A percentile compares a stretch with the other conserved stretches of the same genome.
phyloP scores from a whole-genome alignment of 1,284 basidiomycete genomes.

The Leccinum pachyderme region DNA sequence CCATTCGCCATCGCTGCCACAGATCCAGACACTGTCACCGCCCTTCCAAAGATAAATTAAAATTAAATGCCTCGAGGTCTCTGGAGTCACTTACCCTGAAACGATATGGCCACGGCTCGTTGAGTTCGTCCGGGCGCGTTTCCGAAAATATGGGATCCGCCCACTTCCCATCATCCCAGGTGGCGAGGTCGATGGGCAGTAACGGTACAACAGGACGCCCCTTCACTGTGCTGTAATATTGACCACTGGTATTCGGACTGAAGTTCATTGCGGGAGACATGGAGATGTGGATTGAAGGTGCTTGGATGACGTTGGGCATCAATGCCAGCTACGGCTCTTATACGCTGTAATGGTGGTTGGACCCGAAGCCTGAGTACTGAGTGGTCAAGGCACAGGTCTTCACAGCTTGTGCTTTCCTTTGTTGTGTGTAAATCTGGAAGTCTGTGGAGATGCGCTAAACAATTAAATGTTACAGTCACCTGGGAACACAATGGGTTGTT shows the following conservation, averaged over 20 bases:
- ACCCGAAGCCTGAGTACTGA: too few relatives aligned
- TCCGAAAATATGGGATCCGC: slow-evolving; percentile 20
- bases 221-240: neutral
- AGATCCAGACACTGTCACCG: slow-evolving; percentile 53
- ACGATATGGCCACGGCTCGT: slow-evolving; percentile 53
- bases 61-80: neutral
- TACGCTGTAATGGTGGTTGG: slow-evolving; percentile 8
- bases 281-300: neutral
- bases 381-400: slow-evolving; percentile 12
- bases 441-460: slow-evolving; percentile 9
- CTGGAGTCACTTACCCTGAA: slow-evolving; percentile 41
- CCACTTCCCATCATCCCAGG: slow-evolving; percentile 29
- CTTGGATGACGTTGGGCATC: neutral
- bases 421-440: slow-evolving; percentile 14
- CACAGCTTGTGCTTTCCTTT: slow-evolving; percentile 22
- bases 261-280: slow-evolving; percentile 5
- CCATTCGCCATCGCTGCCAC: slow-evolving; percentile 49
- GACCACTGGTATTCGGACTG: neutral
- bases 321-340: slow-evolving; percentile 16
- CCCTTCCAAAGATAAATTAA: slow-evolving; percentile 32
- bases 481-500: too few relatives aligned
- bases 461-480: too few relatives aligned
- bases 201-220: slow-evolving; percentile 10
- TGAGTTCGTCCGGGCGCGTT: slow-evolving; percentile 42
- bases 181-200: slow-evolving; percentile 23